Conservation (phyloP, 2,329 filamentous ascomycete species). For the Colletotrichum agaves region DNA sequence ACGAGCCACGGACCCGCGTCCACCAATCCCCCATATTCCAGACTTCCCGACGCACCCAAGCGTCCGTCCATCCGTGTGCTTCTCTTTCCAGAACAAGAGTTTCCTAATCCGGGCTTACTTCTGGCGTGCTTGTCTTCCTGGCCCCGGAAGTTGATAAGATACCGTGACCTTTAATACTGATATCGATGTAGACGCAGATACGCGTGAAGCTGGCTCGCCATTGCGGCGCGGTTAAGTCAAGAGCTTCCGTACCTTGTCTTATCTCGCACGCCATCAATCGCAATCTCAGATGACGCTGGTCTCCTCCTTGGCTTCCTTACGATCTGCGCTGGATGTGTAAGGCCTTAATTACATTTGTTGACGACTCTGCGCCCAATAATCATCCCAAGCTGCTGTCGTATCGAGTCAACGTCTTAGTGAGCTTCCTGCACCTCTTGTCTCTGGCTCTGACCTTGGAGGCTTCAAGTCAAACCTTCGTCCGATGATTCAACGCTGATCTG, state of each 20-base stretch:
- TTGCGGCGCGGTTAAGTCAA: too few species aligned
- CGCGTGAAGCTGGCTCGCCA: too few species aligned
- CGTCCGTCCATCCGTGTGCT: background rate
- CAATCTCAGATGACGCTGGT: background rate
- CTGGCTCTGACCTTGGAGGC: conserved; percentile 5
- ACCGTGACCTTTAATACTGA: background rate
- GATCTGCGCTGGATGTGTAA: background rate
- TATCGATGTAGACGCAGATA: background rate
- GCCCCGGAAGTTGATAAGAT: conserved; percentile 11
- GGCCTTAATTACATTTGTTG: background rate
- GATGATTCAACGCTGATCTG: conserved; percentile 28
- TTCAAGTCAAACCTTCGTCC: conserved; percentile 30
- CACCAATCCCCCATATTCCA: background rate
- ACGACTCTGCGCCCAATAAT: background rate
- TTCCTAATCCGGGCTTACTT: background rate
- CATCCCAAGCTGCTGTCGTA: background rate
- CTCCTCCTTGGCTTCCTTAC: background rate
- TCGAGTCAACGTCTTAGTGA: background rate
- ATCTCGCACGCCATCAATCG: background rate
- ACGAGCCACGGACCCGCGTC: background rate
- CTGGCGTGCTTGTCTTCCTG: background rate
- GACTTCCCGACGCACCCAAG: conserved; percentile 6
- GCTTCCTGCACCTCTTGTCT: conserved; percentile 1
- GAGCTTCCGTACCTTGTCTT: background rate
- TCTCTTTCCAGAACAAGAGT: conserved; percentile 12